Evolutionary conservation across 192 early-diverging fungal species (phyloP), one percentile per base, ranked within the genome.

Genomic region (Gonapodya sp.): DNA sequence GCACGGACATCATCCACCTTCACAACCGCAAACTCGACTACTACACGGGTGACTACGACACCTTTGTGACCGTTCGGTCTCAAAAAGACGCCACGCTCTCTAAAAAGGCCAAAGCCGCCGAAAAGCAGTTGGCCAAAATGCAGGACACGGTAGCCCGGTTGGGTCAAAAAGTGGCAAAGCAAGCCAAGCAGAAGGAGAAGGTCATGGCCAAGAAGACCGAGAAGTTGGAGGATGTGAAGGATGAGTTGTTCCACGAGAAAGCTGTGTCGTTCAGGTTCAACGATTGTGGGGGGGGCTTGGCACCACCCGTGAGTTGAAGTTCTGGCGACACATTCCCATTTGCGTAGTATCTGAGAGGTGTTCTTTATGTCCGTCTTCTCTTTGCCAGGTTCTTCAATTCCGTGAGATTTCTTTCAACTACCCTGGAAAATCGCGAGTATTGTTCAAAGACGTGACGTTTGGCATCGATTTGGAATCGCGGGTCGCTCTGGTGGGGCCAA

Each of bases 1-100:
- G 80, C 79, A 81, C 80, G 18, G 80, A 81, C 79, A 81, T 81
- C 35, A 81, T 81, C 34, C 80, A 81, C 35, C 18, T 81, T 24
- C 80, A 81, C 34, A 81, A 80, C 34, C 73, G 80, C 35, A 81
- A 81, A 31, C 80, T 81, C 35, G 79, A 81, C 24, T 81, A 81
- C 31, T 81, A 81, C 64, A 81, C 8, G 32, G 80, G 80, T 64
- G 80, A 81, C 24, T 81, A 81, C 24, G 80, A 81, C 35, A 64
- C 35, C 18, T 81, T 81, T 32, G 80, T 81, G 0, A 32, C 31
- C 73, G 80, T 73, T 18, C 80, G 80, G 35, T 18, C 35, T 18
- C 36, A 81, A 36, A 81, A 81, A 2, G 80, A 81, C 34, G 80
- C 35, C 18, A 18, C 14, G 32, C 34, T 80, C 34, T 34, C 34